phyloP scores from a whole-genome alignment of 2,329 filamentous ascomycete species.

The Penicillium sp. region DNA sequence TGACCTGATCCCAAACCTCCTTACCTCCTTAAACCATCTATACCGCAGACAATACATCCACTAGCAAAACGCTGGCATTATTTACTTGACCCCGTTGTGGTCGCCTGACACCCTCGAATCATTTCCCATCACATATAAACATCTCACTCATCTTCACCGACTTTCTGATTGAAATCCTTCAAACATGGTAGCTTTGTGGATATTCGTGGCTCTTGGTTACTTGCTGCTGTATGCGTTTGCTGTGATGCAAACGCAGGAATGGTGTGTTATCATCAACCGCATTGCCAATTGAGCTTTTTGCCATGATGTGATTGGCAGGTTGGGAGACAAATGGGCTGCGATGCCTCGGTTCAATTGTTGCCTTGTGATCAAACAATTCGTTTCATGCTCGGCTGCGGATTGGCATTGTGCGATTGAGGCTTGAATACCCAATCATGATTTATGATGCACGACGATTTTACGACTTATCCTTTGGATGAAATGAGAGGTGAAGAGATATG shows the following conservation, averaged over 20 bases:
- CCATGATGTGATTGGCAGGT: not conserved
- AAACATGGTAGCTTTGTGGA: constrained; percentile 33
- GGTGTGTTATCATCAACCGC: constrained; percentile 10
- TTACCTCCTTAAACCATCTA: not conserved
- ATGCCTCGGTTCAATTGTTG: too few relatives aligned
- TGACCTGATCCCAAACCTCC: not conserved
- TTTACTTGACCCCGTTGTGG: not conserved
- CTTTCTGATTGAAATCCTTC: not conserved
- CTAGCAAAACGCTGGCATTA: not conserved
- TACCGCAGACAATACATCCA: not conserved
- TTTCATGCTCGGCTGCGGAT: not conserved
- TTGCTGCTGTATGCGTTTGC: constrained; percentile 39
- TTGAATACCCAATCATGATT: not conserved
- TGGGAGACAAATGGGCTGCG: not conserved
- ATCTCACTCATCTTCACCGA: constrained; percentile 5
- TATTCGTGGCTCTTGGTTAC: constrained; percentile 38
- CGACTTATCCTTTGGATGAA: not conserved
- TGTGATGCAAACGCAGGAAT: constrained; percentile 22
- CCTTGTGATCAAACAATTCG: not conserved
- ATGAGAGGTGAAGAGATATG: not conserved
- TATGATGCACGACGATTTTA: constrained; percentile 2
- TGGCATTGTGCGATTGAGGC: not conserved
- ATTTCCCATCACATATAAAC: not conserved
- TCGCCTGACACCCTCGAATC: not conserved
- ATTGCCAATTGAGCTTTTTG: constrained; percentile 23